phyloP scores from a whole-genome alignment of 2,329 filamentous ascomycete genomes.

The Neoarthrinium moseri region DNA sequence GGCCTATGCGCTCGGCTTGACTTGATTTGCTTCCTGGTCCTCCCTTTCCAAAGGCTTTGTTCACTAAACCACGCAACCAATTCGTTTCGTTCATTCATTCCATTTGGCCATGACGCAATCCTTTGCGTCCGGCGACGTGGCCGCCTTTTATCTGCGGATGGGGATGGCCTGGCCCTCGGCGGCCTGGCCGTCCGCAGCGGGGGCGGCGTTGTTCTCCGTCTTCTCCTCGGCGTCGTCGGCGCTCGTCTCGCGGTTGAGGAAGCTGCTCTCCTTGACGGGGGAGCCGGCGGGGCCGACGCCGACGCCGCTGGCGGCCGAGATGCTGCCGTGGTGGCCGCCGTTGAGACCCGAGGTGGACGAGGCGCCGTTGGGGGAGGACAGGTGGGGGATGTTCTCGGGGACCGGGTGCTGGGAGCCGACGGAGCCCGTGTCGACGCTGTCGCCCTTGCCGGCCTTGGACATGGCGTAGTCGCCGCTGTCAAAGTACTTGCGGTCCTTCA shows the following conservation, averaged over 20 bases:
- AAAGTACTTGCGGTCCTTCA: constrained; percentile 99
- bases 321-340: constrained; percentile 78
- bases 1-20: no score
- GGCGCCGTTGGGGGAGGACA: constrained; percentile 69
- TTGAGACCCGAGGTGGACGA: constrained; percentile 89
- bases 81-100: neutral
- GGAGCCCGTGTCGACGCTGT: constrained; percentile 87
- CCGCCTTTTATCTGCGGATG: constrained; percentile 57
- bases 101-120: neutral
- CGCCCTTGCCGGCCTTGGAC: constrained; percentile 95
- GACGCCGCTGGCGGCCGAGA: constrained; percentile 51
- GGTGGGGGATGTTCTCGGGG: constrained; percentile 91
- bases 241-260: constrained; percentile 79
- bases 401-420: constrained; percentile 94
- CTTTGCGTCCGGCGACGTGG: neutral
- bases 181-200: neutral
- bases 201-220: constrained; percentile 28
- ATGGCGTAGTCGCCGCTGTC: constrained; percentile 95
- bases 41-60: no score
- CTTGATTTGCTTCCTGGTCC: no score
- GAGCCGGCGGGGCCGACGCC: constrained; percentile 59
- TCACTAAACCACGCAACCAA: no score
- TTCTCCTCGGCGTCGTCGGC: constrained; percentile 53
- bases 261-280: constrained; percentile 88
- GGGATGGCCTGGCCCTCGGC: constrained; percentile 52